Percentiles rank a stretch among this genome's conserved stretches.
These are phyloP conservation scores for Colletotrichum sp. DNA, from an alignment of 2,329 filamentous ascomycete species.

Conservation along the genomic window DNA sequence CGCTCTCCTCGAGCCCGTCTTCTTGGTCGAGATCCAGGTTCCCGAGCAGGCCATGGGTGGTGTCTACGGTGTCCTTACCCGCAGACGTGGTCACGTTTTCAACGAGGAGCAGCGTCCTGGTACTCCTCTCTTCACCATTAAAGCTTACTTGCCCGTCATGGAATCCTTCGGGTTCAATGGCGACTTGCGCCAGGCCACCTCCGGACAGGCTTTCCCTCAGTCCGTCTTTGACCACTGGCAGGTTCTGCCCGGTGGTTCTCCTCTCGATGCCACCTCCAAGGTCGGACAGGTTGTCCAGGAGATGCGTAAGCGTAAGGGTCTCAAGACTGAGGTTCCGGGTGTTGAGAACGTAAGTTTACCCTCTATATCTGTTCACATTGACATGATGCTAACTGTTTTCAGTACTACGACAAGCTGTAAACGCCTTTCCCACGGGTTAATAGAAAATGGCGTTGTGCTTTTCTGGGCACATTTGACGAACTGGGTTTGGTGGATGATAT, in stretches of 20 bases:
- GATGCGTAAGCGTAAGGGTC: constrained; percentile 99
- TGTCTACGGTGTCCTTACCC: constrained; percentile 99
- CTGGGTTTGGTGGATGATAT: constrained; percentile 37
- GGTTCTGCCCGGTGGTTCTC: constrained; percentile 90
- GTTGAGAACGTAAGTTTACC: constrained; percentile 86
- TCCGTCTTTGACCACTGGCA: constrained; percentile 99
- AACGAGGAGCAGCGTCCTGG: constrained; percentile 96
- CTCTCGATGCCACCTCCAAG: constrained; percentile 83
- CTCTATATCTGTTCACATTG: background rate
- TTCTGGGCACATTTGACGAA: constrained; percentile 46
- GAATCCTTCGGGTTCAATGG: constrained; percentile 99
- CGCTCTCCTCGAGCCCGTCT: constrained; percentile 93
- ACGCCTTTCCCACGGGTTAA: constrained; percentile 47
- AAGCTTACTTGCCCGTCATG: constrained; percentile 95
- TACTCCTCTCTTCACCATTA: constrained; percentile 99
- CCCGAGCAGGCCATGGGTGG: constrained; percentile 99
- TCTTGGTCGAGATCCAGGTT: constrained; percentile 99
- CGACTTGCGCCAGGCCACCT: constrained; percentile 91
- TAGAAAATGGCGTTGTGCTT: constrained; percentile 51
- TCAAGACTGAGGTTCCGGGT: constrained; percentile 94
- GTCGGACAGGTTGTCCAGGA: constrained; percentile 82
- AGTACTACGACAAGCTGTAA: constrained; percentile 99
- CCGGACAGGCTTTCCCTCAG: constrained; percentile 98
- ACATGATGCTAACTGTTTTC: constrained; percentile 27
- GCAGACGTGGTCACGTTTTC: constrained; percentile 99